Evolutionary conservation across 306 rosid species (phyloP).

Genomic region (Lathyrus aphaca): DNA sequence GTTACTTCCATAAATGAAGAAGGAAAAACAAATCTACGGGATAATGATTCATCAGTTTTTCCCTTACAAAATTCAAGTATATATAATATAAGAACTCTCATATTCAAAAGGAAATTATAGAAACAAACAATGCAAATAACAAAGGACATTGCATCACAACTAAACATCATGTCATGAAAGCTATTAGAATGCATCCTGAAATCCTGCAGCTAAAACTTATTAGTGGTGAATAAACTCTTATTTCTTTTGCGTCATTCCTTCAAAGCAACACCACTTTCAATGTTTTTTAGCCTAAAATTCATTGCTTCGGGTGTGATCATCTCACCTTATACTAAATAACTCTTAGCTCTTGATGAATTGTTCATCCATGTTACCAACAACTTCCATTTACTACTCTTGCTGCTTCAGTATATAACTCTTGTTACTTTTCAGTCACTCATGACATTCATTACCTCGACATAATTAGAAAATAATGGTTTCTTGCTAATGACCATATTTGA

Average conservation of each 20-base stretch:
- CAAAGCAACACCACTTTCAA: not conserved
- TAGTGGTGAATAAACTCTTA: constrained; percentile 1
- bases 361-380: not conserved
- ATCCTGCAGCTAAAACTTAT: not conserved
- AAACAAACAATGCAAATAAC: constrained; percentile 2
- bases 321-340: not conserved
- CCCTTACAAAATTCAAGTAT: not conserved
- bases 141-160: not conserved
- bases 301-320: not conserved
- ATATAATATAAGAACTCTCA: not conserved
- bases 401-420: not conserved
- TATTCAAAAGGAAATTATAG: not conserved
- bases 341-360: not conserved
- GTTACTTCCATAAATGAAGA: not conserved
- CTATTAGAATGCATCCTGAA: constrained; percentile 18
- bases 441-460: not conserved
- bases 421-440: not conserved
- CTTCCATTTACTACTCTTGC: not conserved
- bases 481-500: no score
- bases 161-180: not conserved
- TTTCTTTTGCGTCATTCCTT: not conserved
- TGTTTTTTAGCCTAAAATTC: not conserved
- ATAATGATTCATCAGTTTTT: not conserved
- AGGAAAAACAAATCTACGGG: not conserved
- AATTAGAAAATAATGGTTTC: no score